Conservation (phyloP, 306 rosid species). For the Medicago ruthenica region DNA sequence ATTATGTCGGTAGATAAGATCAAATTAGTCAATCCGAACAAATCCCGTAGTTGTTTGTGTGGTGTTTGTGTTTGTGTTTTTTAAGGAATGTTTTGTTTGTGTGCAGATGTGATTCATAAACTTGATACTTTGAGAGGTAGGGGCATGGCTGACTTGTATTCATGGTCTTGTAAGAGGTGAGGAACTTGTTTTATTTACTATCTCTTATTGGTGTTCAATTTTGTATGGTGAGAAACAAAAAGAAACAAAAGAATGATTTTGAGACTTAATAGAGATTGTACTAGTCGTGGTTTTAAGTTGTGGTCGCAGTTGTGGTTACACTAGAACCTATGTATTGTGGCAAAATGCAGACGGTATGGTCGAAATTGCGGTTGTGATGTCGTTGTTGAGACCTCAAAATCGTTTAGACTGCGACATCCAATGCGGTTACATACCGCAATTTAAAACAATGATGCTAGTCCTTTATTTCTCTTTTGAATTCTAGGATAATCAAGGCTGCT, state of each 20-base stretch:
- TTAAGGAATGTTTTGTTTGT: conserved; percentile 28
- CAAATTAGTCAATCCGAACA: not conserved
- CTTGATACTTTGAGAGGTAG: conserved; percentile 85
- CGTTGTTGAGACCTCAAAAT: not conserved
- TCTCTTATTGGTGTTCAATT: conserved; percentile 23
- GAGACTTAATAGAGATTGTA: conserved; percentile 12
- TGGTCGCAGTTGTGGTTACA: not conserved
- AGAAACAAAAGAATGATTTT: not conserved
- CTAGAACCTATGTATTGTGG: not conserved
- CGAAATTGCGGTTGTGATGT: not conserved
- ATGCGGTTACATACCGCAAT: not conserved
- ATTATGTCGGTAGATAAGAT: not conserved
- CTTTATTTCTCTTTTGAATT: conserved; percentile 22
- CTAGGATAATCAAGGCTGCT: conserved; percentile 5
- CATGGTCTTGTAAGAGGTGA: conserved; percentile 98
- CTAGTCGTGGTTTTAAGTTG: not conserved
- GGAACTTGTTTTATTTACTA: conserved; percentile 13
- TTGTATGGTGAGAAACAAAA: conserved; percentile 34
- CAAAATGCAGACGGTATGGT: not conserved
- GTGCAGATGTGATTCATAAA: conserved; percentile 79
- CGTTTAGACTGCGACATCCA: not conserved
- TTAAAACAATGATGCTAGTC: not conserved
- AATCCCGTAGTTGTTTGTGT: not conserved
- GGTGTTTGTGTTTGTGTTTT: not conserved
- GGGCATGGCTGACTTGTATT: conserved; percentile 85